phyloP scores from a whole-genome alignment of 2,329 filamentous ascomycete species.

The Ophiocordyceps sinensis region DNA sequence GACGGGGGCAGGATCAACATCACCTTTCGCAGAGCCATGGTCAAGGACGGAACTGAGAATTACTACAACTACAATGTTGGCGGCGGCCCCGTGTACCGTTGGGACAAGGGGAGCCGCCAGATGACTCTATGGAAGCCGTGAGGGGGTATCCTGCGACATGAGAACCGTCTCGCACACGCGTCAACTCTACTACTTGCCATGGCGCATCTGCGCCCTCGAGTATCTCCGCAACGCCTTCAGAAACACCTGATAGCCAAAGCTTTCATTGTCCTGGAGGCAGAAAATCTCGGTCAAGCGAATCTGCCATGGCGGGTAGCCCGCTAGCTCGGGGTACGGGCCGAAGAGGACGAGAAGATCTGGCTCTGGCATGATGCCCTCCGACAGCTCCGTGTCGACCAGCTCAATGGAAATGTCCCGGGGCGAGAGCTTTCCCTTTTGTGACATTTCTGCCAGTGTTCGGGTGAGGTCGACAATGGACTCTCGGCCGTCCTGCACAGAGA shows the following conservation, averaged over 20 bases:
- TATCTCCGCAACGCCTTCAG: constrained; percentile 71
- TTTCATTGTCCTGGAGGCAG: constrained; percentile 58
- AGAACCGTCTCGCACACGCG: not conserved
- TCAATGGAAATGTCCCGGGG: constrained; percentile 72
- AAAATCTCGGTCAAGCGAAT: constrained; percentile 91
- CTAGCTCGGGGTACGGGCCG: constrained; percentile 65
- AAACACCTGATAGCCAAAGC: constrained; percentile 90
- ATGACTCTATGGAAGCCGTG: constrained; percentile 26
- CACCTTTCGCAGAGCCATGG: constrained; percentile 58
- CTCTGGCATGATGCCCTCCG: constrained; percentile 65
- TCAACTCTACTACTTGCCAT: constrained; percentile 41
- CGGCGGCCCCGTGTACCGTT: constrained; percentile 50
- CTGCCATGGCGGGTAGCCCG: constrained; percentile 95
- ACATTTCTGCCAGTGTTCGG: constrained; percentile 88
- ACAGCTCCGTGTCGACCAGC: constrained; percentile 79
- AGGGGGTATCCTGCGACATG: constrained; percentile 5
- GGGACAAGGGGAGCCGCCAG: constrained; percentile 42
- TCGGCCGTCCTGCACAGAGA: constrained; percentile 78
- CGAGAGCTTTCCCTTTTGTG: constrained; percentile 71
- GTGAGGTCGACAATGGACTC: constrained; percentile 93
- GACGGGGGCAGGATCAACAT: constrained; percentile 61
- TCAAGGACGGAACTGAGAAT: constrained; percentile 62
- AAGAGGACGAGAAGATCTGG: constrained; percentile 86
- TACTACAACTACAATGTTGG: constrained; percentile 79
- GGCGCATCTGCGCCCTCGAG: constrained; percentile 76